Base-by-base conservation (phyloP, 331 rosid genomes). In the Pyracantha coccinea region DNA sequence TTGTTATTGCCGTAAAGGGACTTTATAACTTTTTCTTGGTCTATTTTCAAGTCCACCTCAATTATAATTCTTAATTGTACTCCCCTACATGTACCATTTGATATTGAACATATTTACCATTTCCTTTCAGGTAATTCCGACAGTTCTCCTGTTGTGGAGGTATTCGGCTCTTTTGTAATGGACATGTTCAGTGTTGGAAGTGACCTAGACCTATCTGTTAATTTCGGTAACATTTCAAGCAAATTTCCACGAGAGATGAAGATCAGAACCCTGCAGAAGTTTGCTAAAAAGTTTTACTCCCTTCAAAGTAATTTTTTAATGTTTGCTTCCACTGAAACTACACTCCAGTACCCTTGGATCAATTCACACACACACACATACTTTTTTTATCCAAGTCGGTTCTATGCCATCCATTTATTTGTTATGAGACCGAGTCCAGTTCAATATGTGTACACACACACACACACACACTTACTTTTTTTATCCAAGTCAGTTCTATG, bases 181-280 rank as follows among this genome's bases (percentile, higher is more conserved):
- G 74, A 70, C 20, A 50, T 70, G 63, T 70, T 70, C 47, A 50
- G 74, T 70, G 62, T 29, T 19, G 74, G 24, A 69, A 69, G 74
- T 69, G 74, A 69, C 33, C 74, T 69, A 29, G 74, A 52, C 57
- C 74, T 69, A 19, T 69, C 74, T 10, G 74, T 69, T 52, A 52
- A 19, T 69, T 69, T 69, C 63, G 14, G 63, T 35, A 27, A 69
- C 63, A 52, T 15, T 28, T 3, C 13, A 4, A 25, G 74, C 47
- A 6, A n/a, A 19, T 23, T 50, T 50, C 28, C 74, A 50, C 74
- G 47, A 69, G 74, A 52, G 2, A 69, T 69, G 74, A 69, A 69
- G 74, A 69, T 69, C 74, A 69, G 31, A 69, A 69, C 63, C 28
- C 74, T 69, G 10, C 63, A 63, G 47, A 70, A 70, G 74, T 70